Conservation (phyloP, 768 basidiomycete species). For the Boletus tomentosulus region DNA sequence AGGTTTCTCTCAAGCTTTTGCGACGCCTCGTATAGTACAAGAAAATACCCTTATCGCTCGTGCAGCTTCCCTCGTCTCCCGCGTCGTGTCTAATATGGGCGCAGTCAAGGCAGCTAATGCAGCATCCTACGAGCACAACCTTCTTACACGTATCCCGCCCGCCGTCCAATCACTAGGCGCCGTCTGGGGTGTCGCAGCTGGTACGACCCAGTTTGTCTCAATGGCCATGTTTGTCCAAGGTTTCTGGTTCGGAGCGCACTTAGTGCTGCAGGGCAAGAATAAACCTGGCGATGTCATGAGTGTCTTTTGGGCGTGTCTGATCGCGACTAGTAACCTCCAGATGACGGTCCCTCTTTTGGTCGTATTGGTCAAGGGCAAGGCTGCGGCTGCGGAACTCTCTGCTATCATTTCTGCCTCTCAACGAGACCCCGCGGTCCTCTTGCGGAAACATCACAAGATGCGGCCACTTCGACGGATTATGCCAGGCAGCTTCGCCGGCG, state of each 20-base stretch:
- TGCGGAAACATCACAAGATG: conserved; percentile 10
- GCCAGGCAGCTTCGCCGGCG: conserved; percentile 64
- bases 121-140: conserved; percentile 47
- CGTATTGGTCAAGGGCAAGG: conserved; percentile 62
- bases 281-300: conserved; percentile 81
- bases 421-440: conserved; percentile 30
- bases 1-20: conserved; percentile 64
- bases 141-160: conserved; percentile 40
- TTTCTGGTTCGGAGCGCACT: conserved; percentile 91
- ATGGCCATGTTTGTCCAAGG: conserved; percentile 95
- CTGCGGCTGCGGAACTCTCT: conserved; percentile 27
- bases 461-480: conserved; percentile 56
- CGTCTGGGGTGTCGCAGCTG: conserved; percentile 74
- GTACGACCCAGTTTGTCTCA: conserved; percentile 72
- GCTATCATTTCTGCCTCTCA: conserved; percentile 29
- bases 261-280: conserved; percentile 75
- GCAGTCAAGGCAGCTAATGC: conserved; percentile 96
- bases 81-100: conserved; percentile 68
- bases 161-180: conserved; percentile 53
- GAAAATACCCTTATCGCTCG: conserved; percentile 66
- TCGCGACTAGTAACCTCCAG: conserved; percentile 84
- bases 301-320: conserved; percentile 97
- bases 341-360: conserved; percentile 82
- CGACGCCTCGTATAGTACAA: conserved; percentile 57
- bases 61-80: conserved; percentile 79